These are phyloP conservation scores for Aspergillus awamori DNA, from an alignment of 2,329 filamentous ascomycete genomes.

Conservation along the genomic window DNA sequence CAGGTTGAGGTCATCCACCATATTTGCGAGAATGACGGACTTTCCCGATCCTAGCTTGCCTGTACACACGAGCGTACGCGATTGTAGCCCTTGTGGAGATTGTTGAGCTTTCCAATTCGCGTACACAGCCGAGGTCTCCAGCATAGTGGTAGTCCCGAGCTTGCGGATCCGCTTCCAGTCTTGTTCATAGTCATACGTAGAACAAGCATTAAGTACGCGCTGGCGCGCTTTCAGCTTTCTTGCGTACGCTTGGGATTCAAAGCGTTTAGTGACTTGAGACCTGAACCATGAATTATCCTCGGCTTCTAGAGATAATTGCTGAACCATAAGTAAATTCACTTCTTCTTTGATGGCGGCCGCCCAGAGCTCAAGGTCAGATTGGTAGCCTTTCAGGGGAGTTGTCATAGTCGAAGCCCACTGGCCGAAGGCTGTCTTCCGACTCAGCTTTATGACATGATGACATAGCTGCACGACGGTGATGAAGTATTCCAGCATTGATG, in stretches of 20 bases:
- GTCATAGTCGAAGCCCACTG: background rate
- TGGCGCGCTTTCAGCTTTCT: no score
- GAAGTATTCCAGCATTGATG: constrained; percentile 8
- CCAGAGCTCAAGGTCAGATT: constrained; percentile 1
- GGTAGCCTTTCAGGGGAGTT: background rate
- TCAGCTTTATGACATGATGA: background rate
- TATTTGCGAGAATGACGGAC: no score
- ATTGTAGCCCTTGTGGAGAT: no score
- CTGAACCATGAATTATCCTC: background rate
- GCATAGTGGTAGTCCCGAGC: no score
- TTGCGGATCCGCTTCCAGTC: no score
- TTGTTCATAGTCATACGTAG: no score
- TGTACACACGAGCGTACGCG: no score
- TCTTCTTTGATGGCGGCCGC: background rate
- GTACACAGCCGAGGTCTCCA: no score
- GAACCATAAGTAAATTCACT: background rate
- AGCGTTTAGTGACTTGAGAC: background rate
- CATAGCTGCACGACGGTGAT: background rate
- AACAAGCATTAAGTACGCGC: no score
- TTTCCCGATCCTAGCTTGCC: no score
- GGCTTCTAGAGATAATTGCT: background rate
- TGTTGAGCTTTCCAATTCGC: no score
- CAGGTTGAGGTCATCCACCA: no score
- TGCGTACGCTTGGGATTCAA: background rate
- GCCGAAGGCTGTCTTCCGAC: background rate